Conservation (phyloP, 169 alveolate species). For the Fabrea salina region DNA sequence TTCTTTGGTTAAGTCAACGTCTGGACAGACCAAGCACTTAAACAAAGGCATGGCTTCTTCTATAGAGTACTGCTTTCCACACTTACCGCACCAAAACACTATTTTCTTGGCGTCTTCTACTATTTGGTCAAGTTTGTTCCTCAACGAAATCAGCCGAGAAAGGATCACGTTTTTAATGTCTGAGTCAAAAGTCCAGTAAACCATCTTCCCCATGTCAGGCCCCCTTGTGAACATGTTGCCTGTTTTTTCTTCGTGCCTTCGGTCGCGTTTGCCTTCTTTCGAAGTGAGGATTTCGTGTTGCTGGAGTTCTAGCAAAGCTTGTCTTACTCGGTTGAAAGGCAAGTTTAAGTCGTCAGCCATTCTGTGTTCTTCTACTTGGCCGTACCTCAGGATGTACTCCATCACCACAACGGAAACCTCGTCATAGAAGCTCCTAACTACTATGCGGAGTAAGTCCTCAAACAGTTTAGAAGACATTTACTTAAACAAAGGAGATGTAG, state of each 20-base stretch:
- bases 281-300: background rate
- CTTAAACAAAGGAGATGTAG: too few species aligned
- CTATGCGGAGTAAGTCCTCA: constrained; percentile 23
- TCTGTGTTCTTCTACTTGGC: constrained; percentile 9
- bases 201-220: constrained; percentile 22
- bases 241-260: constrained; percentile 9
- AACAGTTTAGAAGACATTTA: constrained; percentile 21
- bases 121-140: background rate
- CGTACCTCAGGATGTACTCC: constrained; percentile 2
- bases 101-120: constrained; percentile 24
- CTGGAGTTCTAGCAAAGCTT: background rate
- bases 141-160: background rate
- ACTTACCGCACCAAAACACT: background rate
- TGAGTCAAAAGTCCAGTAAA: constrained; percentile 8
- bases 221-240: constrained; percentile 31
- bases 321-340: background rate
- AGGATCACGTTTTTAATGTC: constrained; percentile 19
- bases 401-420: constrained; percentile 3
- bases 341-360: constrained; percentile 25
- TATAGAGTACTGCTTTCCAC: background rate
- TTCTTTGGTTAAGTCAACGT: background rate
- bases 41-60: constrained; percentile 1
- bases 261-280: constrained; percentile 23
- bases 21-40: background rate
- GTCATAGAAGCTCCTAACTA: constrained; percentile 9